These are phyloP conservation scores for Hypoxylon subgilvum DNA, from an alignment of 495 filamentous ascomycete species.

Conservation along the genomic window DNA sequence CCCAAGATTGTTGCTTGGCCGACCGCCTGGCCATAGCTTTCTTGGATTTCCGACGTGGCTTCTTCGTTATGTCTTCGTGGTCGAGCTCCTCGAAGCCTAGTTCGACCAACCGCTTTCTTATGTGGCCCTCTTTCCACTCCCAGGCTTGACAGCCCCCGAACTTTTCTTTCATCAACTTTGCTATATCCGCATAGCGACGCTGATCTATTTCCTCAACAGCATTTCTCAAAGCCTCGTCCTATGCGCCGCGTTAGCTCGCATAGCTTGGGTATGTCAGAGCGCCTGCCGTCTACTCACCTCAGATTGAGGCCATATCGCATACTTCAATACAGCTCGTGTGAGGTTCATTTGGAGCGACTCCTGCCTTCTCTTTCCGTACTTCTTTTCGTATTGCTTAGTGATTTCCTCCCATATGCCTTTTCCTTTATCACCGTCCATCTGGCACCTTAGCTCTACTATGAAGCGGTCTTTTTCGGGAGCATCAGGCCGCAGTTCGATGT, in stretches of 20 bases:
- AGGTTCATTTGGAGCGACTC: constrained; percentile 58
- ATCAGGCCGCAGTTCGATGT: constrained; percentile 45
- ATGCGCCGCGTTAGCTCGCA: constrained; percentile 19
- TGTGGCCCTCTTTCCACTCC: constrained; percentile 43
- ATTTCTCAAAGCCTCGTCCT: constrained; percentile 37
- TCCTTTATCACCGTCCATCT: constrained; percentile 52
- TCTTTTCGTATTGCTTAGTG: constrained; percentile 51
- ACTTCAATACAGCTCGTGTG: constrained; percentile 52
- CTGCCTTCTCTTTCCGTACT: constrained; percentile 47
- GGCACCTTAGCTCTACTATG: constrained; percentile 51
- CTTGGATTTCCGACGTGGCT: constrained; percentile 39
- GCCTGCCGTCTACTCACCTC: constrained; percentile 45
- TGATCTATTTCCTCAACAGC: constrained; percentile 37
- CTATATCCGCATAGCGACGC: constrained; percentile 37
- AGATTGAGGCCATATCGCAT: constrained; percentile 49
- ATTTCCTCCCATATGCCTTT: constrained; percentile 61
- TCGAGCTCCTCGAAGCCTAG: constrained; percentile 42
- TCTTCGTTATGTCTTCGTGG: constrained; percentile 36
- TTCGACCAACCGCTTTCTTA: constrained; percentile 40
- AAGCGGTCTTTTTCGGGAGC: constrained; percentile 56
- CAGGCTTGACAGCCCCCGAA: constrained; percentile 42
- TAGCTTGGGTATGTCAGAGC: not conserved
- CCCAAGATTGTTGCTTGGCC: constrained; percentile 29
- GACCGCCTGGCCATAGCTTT: constrained; percentile 30
- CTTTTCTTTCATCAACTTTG: constrained; percentile 42